Percentiles rank a stretch among this genome's conserved stretches.
Evolutionary conservation across 192 early-diverging fungal genomes (phyloP).

Genomic region (Backusella morwellensis): DNA sequence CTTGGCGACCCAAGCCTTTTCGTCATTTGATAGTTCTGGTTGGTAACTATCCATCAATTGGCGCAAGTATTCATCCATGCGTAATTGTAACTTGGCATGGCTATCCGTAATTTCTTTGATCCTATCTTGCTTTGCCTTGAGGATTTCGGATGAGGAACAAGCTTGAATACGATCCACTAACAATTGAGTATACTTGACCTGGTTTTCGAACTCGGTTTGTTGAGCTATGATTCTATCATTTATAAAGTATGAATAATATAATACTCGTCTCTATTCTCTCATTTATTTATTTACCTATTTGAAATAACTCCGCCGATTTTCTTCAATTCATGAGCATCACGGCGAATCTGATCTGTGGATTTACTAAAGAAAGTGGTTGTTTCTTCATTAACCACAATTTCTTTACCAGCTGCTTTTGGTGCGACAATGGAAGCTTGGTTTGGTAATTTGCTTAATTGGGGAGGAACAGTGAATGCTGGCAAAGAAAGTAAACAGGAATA

Average conservation of each 20-base stretch:
- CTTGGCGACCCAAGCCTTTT: constrained; percentile 50
- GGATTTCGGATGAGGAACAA: constrained; percentile 37
- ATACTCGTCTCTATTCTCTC: neutral
- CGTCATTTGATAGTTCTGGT: constrained; percentile 57
- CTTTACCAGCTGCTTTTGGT: constrained; percentile 39
- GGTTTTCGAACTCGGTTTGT: constrained; percentile 40
- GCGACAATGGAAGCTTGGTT: constrained; percentile 41
- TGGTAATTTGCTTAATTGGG: constrained; percentile 32
- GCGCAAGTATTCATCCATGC: constrained; percentile 59
- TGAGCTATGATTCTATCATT: constrained; percentile 35
- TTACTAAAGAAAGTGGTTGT: constrained; percentile 40
- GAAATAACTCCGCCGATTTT: constrained; percentile 25
- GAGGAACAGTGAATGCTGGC: constrained; percentile 38
- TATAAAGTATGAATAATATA: neutral
- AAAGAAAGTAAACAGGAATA: constrained; percentile 28
- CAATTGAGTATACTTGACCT: constrained; percentile 40
- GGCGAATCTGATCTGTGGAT: constrained; percentile 33
- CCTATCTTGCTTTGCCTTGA: constrained; percentile 43
- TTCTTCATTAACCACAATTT: constrained; percentile 45
- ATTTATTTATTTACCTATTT: constrained; percentile 6
- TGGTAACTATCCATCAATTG: constrained; percentile 60
- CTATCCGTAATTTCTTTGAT: constrained; percentile 41
- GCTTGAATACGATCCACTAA: constrained; percentile 41
- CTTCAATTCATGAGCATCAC: constrained; percentile 35
- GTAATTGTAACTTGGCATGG: constrained; percentile 40